These are phyloP conservation scores for Alternaria sp. DNA, from an alignment of 2,329 filamentous ascomycete genomes.

Conservation along the genomic window DNA sequence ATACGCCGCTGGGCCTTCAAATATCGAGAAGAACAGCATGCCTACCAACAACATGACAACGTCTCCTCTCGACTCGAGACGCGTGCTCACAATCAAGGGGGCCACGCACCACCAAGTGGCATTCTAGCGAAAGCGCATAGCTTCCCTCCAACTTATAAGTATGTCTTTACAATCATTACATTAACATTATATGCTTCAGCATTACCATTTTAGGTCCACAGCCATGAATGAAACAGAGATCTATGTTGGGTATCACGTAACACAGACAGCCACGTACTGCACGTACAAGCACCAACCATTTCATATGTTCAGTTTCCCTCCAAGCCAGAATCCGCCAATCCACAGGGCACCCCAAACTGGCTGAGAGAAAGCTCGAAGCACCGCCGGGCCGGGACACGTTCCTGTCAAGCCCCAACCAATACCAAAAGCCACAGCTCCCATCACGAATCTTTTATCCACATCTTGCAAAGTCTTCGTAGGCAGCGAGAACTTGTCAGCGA, in stretches of 20 bases:
- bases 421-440: slow-evolving; percentile 59
- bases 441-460: slow-evolving; percentile 59
- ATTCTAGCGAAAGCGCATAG: neutral
- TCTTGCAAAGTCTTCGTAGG: slow-evolving; percentile 57
- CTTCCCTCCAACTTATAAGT: too few species aligned
- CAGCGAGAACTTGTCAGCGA: slow-evolving; percentile 54
- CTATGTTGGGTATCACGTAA: neutral
- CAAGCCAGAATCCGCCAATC: slow-evolving; percentile 58
- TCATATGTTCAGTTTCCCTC: slow-evolving; percentile 29
- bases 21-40: neutral
- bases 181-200: neutral
- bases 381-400: slow-evolving; percentile 61
- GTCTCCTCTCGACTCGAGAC: neutral
- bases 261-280: neutral
- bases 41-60: neutral
- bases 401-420: slow-evolving; percentile 62
- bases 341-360: slow-evolving; percentile 58
- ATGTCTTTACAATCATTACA: neutral
- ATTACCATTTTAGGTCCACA: neutral
- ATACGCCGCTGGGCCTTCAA: neutral
- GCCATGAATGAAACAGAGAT: neutral
- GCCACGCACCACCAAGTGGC: neutral
- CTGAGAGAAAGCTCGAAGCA: slow-evolving; percentile 57
- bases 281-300: neutral
- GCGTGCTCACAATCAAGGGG: neutral